Base-by-base conservation (phyloP, 495 filamentous ascomycete genomes). In the Evansstolkia leycettana region DNA sequence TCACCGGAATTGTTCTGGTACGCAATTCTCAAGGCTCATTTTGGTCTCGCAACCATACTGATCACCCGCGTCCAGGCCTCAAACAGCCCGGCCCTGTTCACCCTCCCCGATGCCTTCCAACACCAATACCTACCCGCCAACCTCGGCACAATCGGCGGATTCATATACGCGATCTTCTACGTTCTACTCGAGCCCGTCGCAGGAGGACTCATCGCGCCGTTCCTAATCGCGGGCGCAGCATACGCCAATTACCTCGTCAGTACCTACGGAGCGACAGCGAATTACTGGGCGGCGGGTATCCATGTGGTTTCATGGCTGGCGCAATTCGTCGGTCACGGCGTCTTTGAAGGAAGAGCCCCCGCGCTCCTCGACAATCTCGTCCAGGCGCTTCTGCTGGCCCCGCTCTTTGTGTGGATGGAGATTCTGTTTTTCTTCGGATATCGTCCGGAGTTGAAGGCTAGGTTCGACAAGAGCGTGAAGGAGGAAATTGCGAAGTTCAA, bases 371-470 rank as follows among this genome's bases (percentile, higher is more conserved):
- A 95, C 57, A 96, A 94, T 49, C 57, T 95, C 23, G 68, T 88
- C 16, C 89, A 95, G 55, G 87, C 90, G 16, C 50, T 94, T 36
- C 79, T 98, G 40, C 69, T 96, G n/a, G 90, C 90, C 0, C 90
- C 90, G n/a, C 76, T 98, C 43, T 98, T 98, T 49, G 87, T 96
- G 19, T 98, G 89, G 83, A 80, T 98, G 52, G 89, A 98, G 65
- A 61, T 93, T 12, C 63, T 98, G 15, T 98, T 98, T 63, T 77
- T 68, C 48, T 76, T 89, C 36, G 90, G 90, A 5, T 98, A 96
- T 58, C 72, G 90, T 16, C 82, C 81, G 0, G 88, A 89, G 52
- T 60, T 98, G 50, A 82, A 84, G 60, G 67, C 71, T 32, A 70
- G 90, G 26, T 70, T 95, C 23, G 73, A 86, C 33, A 76, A 79